A percentile compares a stretch with the other conserved stretches of the same genome.
Evolutionary conservation across 2,329 filamentous ascomycete species (phyloP).

Genomic region (Stagonosporopsis tanaceti): DNA sequence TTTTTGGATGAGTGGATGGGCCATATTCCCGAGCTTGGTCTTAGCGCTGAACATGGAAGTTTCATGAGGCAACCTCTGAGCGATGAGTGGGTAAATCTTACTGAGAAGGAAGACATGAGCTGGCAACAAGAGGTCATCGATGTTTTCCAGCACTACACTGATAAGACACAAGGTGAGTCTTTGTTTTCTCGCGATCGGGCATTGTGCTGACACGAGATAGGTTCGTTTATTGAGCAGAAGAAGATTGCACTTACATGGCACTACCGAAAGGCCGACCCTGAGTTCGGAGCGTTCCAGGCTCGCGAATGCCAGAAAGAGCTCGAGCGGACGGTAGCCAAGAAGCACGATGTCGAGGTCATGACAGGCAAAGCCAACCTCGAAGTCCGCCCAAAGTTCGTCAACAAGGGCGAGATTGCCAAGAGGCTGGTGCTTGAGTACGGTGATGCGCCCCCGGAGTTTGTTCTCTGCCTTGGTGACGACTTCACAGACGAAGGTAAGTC

Average conservation of each 20-base stretch:
- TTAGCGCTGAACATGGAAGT: constrained; percentile 95
- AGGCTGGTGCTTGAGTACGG: constrained; percentile 79
- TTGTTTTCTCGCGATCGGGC: constrained; percentile 4
- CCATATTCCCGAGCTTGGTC: constrained; percentile 87
- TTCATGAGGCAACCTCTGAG: constrained; percentile 85
- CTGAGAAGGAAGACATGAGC: constrained; percentile 85
- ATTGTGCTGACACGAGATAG: constrained; percentile 52
- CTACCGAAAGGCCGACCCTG: constrained; percentile 88
- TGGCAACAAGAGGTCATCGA: constrained; percentile 89
- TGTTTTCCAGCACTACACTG: constrained; percentile 87
- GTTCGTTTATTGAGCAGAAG: constrained; percentile 93
- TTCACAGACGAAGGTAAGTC: constrained; percentile 90
- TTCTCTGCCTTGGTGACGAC: constrained; percentile 91
- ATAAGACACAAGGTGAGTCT: constrained; percentile 78
- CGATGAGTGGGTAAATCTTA: constrained; percentile 86
- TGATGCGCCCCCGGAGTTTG: constrained; percentile 76
- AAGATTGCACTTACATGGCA: constrained; percentile 97
- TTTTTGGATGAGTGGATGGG: constrained; percentile 92
- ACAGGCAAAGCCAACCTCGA: constrained; percentile 95
- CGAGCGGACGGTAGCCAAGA: constrained; percentile 75
- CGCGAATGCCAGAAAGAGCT: constrained; percentile 83
- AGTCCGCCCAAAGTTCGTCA: constrained; percentile 95
- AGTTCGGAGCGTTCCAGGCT: constrained; percentile 81
- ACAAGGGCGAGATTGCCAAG: constrained; percentile 95
- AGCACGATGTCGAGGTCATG: constrained; percentile 96